phyloP scores from a whole-genome alignment of 345 rosid genomes.

The Rhodamnia rubescens region DNA sequence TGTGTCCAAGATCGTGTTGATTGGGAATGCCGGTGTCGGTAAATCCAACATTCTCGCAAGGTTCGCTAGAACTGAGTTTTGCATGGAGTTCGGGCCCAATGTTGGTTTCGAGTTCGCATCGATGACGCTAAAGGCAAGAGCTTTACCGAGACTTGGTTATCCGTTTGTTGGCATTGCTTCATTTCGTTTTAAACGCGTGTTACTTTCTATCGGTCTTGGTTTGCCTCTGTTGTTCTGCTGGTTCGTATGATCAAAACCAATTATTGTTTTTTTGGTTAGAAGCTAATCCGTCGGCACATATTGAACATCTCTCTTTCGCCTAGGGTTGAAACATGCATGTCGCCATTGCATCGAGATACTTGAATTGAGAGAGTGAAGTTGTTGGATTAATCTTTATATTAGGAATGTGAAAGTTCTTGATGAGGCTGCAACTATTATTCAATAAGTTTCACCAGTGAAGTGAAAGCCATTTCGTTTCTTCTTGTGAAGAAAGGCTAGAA shows the following conservation, averaged over 20 bases:
- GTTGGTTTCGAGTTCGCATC: conserved; percentile 72
- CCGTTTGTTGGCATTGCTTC: neutral
- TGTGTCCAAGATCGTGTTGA: conserved; percentile 69
- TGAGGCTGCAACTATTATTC: neutral
- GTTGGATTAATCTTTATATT: neutral
- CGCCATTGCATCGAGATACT: neutral
- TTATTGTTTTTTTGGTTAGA: neutral
- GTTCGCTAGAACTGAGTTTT: conserved; percentile 61
- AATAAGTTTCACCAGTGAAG: neutral
- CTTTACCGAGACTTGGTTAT: neutral
- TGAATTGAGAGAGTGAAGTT: neutral
- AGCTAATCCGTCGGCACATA: neutral
- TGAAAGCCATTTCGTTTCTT: neutral
- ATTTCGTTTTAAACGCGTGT: neutral
- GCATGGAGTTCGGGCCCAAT: conserved; percentile 66
- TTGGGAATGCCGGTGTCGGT: conserved; percentile 78
- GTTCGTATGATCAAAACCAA: neutral
- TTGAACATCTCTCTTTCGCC: neutral
- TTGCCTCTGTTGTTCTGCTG: neutral
- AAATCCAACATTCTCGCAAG: conserved; percentile 68
- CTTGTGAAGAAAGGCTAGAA: neutral
- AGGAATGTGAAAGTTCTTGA: neutral
- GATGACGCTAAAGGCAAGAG: conserved; percentile 44
- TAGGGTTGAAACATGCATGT: neutral
- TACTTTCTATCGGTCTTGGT: neutral